phyloP scores from a whole-genome alignment of 1,139 yeast species.

The Sporopachydermia cereana region DNA sequence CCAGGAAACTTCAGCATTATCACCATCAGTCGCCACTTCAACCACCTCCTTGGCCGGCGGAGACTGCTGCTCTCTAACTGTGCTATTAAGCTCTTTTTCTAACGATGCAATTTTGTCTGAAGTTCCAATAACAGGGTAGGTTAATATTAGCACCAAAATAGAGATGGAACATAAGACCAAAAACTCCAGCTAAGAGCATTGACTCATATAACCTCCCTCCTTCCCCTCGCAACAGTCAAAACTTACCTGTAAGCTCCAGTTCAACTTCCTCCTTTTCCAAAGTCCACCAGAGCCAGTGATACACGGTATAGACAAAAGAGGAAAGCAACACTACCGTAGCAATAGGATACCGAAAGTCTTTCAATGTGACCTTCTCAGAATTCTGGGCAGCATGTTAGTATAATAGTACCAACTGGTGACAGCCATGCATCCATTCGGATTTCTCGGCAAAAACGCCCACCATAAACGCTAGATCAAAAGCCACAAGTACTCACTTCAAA shows the following conservation, averaged over 20 bases:
- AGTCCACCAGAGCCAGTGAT: slow-evolving; percentile 3
- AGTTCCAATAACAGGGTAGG: background rate
- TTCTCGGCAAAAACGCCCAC: too few relatives aligned
- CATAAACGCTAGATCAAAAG: too few relatives aligned
- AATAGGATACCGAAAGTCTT: slow-evolving; percentile 1
- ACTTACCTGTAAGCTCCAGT: background rate
- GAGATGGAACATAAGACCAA: background rate
- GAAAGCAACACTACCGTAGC: background rate
- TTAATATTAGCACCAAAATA: background rate
- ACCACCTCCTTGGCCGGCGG: too few relatives aligned
- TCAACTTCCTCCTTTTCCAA: background rate
- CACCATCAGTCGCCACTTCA: too few relatives aligned
- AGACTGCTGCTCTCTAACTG: too few relatives aligned
- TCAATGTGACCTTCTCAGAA: background rate
- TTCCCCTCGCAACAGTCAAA: too few relatives aligned
- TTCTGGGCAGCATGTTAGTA: too few relatives aligned
- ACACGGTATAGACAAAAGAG: background rate
- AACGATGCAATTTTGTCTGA: background rate
- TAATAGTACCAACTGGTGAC: too few relatives aligned
- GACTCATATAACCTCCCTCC: background rate
- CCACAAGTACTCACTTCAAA: too few relatives aligned
- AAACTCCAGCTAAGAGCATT: background rate
- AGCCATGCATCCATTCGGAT: too few relatives aligned
- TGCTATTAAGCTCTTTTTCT: background rate
- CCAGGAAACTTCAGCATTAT: too few relatives aligned